Conservation (phyloP, 495 filamentous ascomycete genomes). For the Xylaria intraflava region DNA sequence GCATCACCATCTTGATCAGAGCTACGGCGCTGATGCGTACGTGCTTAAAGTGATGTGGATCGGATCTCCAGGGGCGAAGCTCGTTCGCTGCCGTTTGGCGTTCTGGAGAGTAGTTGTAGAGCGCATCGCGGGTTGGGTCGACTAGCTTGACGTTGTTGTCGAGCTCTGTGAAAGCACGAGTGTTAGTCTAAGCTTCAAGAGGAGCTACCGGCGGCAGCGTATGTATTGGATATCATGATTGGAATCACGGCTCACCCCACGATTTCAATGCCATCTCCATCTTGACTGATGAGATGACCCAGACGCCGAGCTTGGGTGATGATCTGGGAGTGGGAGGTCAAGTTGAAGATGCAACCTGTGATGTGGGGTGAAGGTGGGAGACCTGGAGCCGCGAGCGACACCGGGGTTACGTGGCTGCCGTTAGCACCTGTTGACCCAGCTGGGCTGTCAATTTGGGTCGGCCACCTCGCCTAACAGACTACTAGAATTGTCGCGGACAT, state of each 20-base stretch:
- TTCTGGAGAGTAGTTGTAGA: constrained; percentile 70
- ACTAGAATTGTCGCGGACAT: too few species aligned
- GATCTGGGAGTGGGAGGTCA: background rate
- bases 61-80: constrained; percentile 69
- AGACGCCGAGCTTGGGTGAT: background rate
- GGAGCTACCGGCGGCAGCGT: background rate
- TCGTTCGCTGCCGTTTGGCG: constrained; percentile 55
- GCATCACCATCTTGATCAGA: constrained; percentile 98
- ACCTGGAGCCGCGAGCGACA: constrained; percentile 1
- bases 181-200: constrained; percentile 9
- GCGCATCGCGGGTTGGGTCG: constrained; percentile 79
- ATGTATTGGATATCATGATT: background rate
- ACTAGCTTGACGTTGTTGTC: constrained; percentile 80
- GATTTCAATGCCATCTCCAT: constrained; percentile 55
- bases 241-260: constrained; percentile 42
- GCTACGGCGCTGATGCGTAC: constrained; percentile 91
- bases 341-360: background rate
- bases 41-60: constrained; percentile 85
- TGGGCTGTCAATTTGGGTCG: too few species aligned
- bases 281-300: constrained; percentile 12
- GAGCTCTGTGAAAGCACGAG: constrained; percentile 55
- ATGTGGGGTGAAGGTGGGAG: constrained; percentile 18
- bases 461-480: too few species aligned
- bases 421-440: too few species aligned
- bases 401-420: too few species aligned